Evolutionary conservation across 2,329 filamentous ascomycete species (phyloP).

Genomic region (Penicillium paneum): DNA sequence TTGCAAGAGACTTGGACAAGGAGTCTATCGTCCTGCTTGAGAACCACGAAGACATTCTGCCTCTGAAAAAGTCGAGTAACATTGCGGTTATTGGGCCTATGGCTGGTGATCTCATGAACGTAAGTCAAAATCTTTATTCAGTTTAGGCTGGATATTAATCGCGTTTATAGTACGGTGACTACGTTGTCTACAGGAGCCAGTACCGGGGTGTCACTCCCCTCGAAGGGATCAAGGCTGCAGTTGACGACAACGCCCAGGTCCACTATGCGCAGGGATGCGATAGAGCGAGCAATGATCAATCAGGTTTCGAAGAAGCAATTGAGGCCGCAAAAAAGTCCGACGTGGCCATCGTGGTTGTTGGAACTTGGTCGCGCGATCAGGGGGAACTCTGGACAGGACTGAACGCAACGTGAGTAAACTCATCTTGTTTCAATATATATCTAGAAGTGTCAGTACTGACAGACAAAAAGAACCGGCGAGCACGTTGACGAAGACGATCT

Average conservation of each 20-base stretch:
- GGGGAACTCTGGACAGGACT: slow-evolving; percentile 66
- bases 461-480: slow-evolving; percentile 56
- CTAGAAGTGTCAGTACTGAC: not conserved
- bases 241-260: slow-evolving; percentile 55
- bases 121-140: slow-evolving; percentile 34
- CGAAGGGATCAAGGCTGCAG: slow-evolving; percentile 63
- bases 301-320: slow-evolving; percentile 65
- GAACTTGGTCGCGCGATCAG: slow-evolving; percentile 73
- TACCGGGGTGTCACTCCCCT: slow-evolving; percentile 66
- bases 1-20: slow-evolving; percentile 62
- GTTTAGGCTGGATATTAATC: not conserved
- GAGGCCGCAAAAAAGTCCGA: slow-evolving; percentile 63
- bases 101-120: slow-evolving; percentile 68
- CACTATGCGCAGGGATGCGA: slow-evolving; percentile 69
- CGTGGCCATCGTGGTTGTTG: slow-evolving; percentile 69
- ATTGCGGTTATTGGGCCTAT: slow-evolving; percentile 74
- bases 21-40: slow-evolving; percentile 63
- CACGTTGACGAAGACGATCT: slow-evolving; percentile 65
- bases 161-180: slow-evolving; percentile 62
- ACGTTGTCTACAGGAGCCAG: slow-evolving; percentile 64
- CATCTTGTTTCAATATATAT: not conserved
- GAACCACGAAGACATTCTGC: slow-evolving; percentile 55
- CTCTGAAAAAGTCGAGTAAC: slow-evolving; percentile 61
- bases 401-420: slow-evolving; percentile 57
- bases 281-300: slow-evolving; percentile 68